These are phyloP conservation scores for Penicillium thymicola DNA, from an alignment of 2,329 filamentous ascomycete genomes.

Conservation along the genomic window DNA sequence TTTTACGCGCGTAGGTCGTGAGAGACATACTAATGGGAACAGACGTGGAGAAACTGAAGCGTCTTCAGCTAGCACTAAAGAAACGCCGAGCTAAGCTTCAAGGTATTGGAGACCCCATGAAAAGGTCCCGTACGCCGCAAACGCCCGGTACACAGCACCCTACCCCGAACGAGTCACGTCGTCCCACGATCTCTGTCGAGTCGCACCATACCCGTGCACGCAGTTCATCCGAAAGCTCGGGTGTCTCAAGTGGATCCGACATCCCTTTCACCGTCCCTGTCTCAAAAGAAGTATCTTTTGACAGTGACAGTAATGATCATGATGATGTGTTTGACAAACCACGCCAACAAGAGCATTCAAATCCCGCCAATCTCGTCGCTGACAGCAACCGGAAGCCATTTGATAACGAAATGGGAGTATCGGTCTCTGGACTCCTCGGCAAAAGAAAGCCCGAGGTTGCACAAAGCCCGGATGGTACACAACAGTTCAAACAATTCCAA, in stretches of 20 bases:
- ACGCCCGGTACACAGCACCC: not conserved
- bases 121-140: not conserved
- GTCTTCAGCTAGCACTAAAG: constrained; percentile 5
- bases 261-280: not conserved
- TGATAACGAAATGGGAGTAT: not conserved
- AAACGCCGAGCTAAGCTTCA: not conserved
- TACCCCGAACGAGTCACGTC: not conserved
- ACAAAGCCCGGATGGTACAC: not conserved
- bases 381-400: not conserved
- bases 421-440: not conserved
- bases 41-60: constrained; percentile 5
- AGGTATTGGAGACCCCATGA: not conserved
- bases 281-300: not conserved
- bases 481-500: not conserved
- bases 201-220: not conserved
- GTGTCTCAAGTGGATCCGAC: not conserved
- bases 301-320: not conserved
- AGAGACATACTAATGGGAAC: not conserved
- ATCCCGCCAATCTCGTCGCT: not conserved
- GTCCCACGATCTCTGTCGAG: not conserved
- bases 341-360: not conserved
- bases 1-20: not conserved
- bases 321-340: not conserved
- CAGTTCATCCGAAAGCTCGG: not conserved
- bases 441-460: not conserved